Conservation (phyloP, 208 protist species). For the Trypanosomatidae sp. region DNA sequence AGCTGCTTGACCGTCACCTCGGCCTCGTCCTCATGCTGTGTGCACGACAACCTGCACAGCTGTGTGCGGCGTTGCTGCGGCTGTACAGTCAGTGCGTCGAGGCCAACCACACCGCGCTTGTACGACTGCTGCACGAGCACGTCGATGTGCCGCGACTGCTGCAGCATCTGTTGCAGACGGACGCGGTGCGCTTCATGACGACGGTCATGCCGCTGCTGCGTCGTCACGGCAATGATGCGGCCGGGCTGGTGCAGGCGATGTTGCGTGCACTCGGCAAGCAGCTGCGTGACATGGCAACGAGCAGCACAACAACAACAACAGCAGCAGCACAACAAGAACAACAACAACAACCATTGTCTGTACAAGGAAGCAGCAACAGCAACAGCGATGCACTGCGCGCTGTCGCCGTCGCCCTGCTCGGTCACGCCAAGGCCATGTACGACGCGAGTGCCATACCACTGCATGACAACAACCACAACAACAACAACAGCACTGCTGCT, state of each 20-base stretch:
- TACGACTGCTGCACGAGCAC: constrained; percentile 30
- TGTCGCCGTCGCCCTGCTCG: constrained; percentile 18
- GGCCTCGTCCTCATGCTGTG: constrained; percentile 71
- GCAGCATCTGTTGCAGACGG: constrained; percentile 31
- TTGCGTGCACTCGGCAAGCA: constrained; percentile 32
- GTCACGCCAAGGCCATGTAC: constrained; percentile 49
- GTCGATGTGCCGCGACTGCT: constrained; percentile 42
- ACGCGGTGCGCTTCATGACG: constrained; percentile 26
- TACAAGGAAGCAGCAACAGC: background rate
- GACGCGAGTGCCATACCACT: constrained; percentile 31
- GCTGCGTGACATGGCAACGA: constrained; percentile 21
- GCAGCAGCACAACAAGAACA: background rate
- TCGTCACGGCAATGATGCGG: constrained; percentile 29
- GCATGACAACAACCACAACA: background rate
- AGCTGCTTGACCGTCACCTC: constrained; percentile 32
- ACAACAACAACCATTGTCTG: background rate
- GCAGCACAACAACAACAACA: constrained; percentile 1
- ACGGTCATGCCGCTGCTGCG: constrained; percentile 46
- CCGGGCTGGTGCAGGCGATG: constrained; percentile 53
- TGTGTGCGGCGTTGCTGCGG: constrained; percentile 48
- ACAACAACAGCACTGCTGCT: constrained; percentile 1
- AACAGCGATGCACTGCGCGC: constrained; percentile 9
- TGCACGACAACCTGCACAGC: constrained; percentile 37
- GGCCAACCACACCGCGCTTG: constrained; percentile 29
- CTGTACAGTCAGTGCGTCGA: constrained; percentile 54